phyloP scores from a whole-genome alignment of 2,329 filamentous ascomycete species.

The Trichoderma simmonsii region DNA sequence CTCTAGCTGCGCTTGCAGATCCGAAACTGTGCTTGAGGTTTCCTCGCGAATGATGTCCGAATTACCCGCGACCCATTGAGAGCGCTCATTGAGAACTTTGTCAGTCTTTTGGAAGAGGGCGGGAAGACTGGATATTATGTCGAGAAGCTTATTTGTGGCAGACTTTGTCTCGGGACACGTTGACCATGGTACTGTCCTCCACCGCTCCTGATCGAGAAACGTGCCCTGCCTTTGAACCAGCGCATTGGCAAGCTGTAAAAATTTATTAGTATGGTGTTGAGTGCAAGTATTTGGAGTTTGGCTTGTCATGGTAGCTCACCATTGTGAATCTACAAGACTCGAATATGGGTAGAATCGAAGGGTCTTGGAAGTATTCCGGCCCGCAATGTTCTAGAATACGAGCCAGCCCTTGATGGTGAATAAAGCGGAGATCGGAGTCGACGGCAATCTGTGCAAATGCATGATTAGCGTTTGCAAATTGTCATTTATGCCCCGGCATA shows the following conservation, averaged over 20 bases:
- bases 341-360: not conserved
- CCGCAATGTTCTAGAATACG: slow-evolving; percentile 4
- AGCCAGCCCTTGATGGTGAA: not conserved
- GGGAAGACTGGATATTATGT: not conserved
- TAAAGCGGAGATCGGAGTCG: not conserved
- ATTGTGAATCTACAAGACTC: slow-evolving; percentile 4
- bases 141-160: not conserved
- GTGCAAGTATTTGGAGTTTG: not conserved
- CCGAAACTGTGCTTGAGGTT: not conserved
- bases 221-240: not conserved
- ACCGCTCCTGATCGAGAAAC: not conserved
- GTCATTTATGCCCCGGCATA: not conserved
- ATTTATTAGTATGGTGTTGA: not conserved
- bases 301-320: not conserved
- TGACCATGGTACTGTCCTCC: not conserved
- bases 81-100: not conserved
- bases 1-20: not conserved
- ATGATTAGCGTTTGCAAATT: not conserved
- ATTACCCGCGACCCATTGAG: not conserved
- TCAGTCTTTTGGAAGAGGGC: not conserved
- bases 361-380: not conserved
- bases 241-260: not conserved
- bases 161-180: not conserved
- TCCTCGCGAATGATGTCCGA: not conserved
- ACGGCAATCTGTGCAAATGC: not conserved